Conservation (phyloP, 352 stramenopile species). For the Phytophthora parvispora region DNA sequence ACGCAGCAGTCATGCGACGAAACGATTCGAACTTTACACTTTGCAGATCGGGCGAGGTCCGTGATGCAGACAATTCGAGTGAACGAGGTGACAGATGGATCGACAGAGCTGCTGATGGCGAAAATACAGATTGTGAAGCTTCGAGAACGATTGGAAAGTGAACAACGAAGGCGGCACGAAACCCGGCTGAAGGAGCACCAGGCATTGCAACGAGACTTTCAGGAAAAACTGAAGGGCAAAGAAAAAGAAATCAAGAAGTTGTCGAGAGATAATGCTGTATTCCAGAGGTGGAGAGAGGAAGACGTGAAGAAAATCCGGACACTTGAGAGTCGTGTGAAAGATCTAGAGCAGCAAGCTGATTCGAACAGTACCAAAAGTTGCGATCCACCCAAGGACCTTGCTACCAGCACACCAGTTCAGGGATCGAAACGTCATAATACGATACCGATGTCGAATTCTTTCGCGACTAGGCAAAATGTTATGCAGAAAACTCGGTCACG, state of each 20-base stretch:
- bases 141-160: conserved; percentile 53
- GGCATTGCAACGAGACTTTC: conserved; percentile 52
- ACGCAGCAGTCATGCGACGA: conserved; percentile 59
- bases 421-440: conserved; percentile 7
- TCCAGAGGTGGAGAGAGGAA: conserved; percentile 70
- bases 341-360: conserved; percentile 37
- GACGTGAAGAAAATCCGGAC: conserved; percentile 62
- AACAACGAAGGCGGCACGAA: conserved; percentile 59
- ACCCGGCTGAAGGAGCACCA: conserved; percentile 71
- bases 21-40: conserved; percentile 83
- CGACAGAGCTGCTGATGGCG: conserved; percentile 62
- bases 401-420: background rate
- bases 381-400: background rate
- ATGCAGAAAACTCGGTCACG: conserved; percentile 29
- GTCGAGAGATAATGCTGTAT: conserved; percentile 67
- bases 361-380: background rate
- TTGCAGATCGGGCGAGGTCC: conserved; percentile 75
- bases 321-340: conserved; percentile 57
- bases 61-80: conserved; percentile 83
- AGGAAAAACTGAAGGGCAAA: conserved; percentile 65
- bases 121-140: conserved; percentile 74
- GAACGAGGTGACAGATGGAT: conserved; percentile 64
- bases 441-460: conserved; percentile 1
- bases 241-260: conserved; percentile 71
- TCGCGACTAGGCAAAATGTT: background rate